Percentiles rank a stretch among this genome's conserved stretches.
Conservation (phyloP, 2,329 filamentous ascomycete species). For the Penicillium oxalicum region DNA sequence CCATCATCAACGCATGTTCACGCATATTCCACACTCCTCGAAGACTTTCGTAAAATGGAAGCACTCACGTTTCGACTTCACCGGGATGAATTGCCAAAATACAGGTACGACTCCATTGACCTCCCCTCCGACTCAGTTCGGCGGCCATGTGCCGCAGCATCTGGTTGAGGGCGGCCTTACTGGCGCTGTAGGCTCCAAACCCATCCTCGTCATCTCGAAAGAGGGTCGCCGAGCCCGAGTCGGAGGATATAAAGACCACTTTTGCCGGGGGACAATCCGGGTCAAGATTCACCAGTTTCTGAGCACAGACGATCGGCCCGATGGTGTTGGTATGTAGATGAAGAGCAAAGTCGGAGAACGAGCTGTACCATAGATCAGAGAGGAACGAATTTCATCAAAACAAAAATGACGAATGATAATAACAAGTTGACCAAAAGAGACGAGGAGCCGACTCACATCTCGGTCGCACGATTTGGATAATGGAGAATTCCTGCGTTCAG, state of each 20-base stretch:
- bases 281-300: conserved; percentile 45
- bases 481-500: conserved; percentile 52
- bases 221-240: conserved; percentile 48
- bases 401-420: neutral
- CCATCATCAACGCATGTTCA: neutral
- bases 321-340: conserved; percentile 55
- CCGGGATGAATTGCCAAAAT: conserved; percentile 54
- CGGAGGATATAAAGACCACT: conserved; percentile 53
- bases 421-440: neutral
- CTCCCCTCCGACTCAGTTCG: conserved; percentile 43
- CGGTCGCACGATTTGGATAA: conserved; percentile 53
- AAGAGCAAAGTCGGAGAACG: conserved; percentile 49
- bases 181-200: conserved; percentile 53
- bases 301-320: conserved; percentile 53
- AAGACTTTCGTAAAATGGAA: too few relatives aligned
- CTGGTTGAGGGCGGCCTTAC: conserved; percentile 54
- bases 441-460: conserved; percentile 36
- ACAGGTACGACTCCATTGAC: conserved; percentile 43
- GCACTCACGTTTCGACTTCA: conserved; percentile 47
- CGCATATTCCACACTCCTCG: too few relatives aligned
- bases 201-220: conserved; percentile 54
- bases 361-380: conserved; percentile 28
- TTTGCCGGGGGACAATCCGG: conserved; percentile 41
- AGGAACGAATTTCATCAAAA: too few relatives aligned
- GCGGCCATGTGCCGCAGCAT: conserved; percentile 52